Percentiles rank a stretch among this genome's conserved stretches.
Evolutionary conservation across 2,329 filamentous ascomycete species (phyloP).

Genomic region (Dactylellina leptospora): DNA sequence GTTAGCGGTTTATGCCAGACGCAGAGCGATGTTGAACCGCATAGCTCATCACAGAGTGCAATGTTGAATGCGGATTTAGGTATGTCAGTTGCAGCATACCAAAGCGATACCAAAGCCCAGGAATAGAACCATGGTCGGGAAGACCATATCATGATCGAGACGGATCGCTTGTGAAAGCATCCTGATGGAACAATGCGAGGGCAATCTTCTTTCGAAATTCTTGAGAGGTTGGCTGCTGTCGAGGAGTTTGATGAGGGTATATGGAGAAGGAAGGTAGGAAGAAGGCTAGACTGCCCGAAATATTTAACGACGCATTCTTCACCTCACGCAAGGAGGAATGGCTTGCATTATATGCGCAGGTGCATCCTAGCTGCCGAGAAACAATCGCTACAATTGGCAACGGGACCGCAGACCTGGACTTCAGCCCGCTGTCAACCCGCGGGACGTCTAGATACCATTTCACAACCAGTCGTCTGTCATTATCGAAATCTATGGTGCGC

Average conservation of each 20-base stretch:
- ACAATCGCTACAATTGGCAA: constrained; percentile 3
- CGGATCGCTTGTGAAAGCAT: constrained; percentile 19
- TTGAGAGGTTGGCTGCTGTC: neutral
- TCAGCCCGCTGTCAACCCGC: too few species aligned
- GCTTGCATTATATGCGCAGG: constrained; percentile 23
- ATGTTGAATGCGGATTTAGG: neutral
- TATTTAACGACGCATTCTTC: neutral
- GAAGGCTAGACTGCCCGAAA: neutral
- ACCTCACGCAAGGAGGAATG: constrained; percentile 4
- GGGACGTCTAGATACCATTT: too few species aligned
- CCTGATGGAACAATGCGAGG: neutral
- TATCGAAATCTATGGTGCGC: too few species aligned
- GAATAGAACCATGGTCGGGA: neutral
- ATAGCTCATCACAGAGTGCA: neutral
- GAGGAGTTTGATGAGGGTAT: neutral
- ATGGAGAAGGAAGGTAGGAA: neutral
- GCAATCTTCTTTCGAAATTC: too few species aligned
- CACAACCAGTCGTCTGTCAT: too few species aligned
- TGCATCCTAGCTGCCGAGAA: constrained; percentile 9
- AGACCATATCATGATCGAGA: constrained; percentile 13
- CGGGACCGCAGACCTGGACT: constrained; percentile 5
- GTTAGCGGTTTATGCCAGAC: too few species aligned
- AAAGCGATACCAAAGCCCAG: neutral
- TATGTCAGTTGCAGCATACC: neutral
- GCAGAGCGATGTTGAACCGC: neutral